A percentile compares a stretch with the other conserved stretches of the same genome.
Evolutionary conservation across 805 yeast genomes (phyloP).

Genomic region (Ascoidea tarda): DNA sequence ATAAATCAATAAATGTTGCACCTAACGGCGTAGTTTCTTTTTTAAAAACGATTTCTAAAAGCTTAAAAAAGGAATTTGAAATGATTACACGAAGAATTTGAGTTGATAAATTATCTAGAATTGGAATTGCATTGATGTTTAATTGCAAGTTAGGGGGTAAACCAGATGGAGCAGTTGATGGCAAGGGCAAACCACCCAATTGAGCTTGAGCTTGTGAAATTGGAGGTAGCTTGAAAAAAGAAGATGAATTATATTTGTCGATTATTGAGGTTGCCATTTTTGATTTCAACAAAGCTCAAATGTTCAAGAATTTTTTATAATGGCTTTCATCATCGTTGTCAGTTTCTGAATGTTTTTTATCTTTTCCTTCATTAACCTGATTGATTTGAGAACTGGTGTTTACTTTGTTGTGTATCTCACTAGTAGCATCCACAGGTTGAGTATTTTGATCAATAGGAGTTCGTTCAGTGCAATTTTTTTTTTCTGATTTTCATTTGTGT

Average conservation of each 20-base stretch:
- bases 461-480: not conserved
- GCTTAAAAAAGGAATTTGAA: conserved; percentile 61
- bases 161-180: conserved; percentile 39
- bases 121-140: conserved; percentile 53
- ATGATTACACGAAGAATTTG: conserved; percentile 67
- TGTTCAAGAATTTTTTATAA: not conserved
- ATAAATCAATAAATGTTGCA: conserved; percentile 46
- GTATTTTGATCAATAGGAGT: too few relatives aligned
- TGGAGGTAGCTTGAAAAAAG: not conserved
- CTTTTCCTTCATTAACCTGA: not conserved
- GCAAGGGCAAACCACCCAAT: conserved; percentile 45
- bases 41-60: conserved; percentile 53
- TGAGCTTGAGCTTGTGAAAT: conserved; percentile 26
- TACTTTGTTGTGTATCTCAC: too few relatives aligned
- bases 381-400: not conserved
- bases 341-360: not conserved
- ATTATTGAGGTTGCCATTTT: not conserved
- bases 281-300: not conserved
- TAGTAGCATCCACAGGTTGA: too few relatives aligned
- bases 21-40: conserved; percentile 53
- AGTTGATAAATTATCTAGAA: conserved; percentile 68
- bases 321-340: not conserved
- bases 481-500: not conserved
- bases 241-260: not conserved
- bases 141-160: conserved; percentile 50